Evolutionary conservation across 768 basidiomycete species (phyloP).

Genomic region (Cyclocybe cylindracea): DNA sequence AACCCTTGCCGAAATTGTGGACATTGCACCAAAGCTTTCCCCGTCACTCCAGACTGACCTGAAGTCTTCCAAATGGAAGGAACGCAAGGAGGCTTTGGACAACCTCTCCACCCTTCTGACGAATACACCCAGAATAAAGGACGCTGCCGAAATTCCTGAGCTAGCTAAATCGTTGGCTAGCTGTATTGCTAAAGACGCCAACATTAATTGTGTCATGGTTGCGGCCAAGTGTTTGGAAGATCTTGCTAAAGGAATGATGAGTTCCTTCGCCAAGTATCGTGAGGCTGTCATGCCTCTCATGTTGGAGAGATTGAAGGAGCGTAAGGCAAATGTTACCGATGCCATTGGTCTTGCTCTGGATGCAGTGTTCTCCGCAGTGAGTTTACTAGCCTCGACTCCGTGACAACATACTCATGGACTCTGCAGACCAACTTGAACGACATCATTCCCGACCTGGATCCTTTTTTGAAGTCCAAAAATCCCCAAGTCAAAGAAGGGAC

Average conservation of each 20-base stretch:
- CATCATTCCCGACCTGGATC: constrained; percentile 78
- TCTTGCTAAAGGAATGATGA: constrained; percentile 80
- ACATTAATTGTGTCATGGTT: constrained; percentile 91
- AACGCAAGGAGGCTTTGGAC: constrained; percentile 89
- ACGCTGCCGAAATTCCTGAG: constrained; percentile 76
- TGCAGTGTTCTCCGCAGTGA: constrained; percentile 84
- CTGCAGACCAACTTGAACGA: constrained; percentile 76
- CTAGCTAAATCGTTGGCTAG: constrained; percentile 74
- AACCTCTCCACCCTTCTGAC: constrained; percentile 73
- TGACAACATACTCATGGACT: constrained; percentile 10
- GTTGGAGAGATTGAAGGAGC: constrained; percentile 90
- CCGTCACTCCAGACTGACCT: constrained; percentile 71
- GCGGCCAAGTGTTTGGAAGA: constrained; percentile 86
- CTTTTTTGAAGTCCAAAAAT: constrained; percentile 84
- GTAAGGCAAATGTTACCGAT: constrained; percentile 90
- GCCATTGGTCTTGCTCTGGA: constrained; percentile 86
- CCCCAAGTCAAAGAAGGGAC: constrained; percentile 96
- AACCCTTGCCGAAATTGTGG: constrained; percentile 76
- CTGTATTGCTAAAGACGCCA: constrained; percentile 86
- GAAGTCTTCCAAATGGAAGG: constrained; percentile 97
- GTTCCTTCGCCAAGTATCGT: constrained; percentile 71
- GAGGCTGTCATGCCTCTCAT: constrained; percentile 73
- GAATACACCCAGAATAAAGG: constrained; percentile 74
- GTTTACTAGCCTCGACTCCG: constrained; percentile 10
- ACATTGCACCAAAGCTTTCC: constrained; percentile 78